Percentiles rank a stretch among this genome's conserved stretches.
phyloP scores from a whole-genome alignment of 371 early-diverging fungal species.

The Apophysomyces variabilis region DNA sequence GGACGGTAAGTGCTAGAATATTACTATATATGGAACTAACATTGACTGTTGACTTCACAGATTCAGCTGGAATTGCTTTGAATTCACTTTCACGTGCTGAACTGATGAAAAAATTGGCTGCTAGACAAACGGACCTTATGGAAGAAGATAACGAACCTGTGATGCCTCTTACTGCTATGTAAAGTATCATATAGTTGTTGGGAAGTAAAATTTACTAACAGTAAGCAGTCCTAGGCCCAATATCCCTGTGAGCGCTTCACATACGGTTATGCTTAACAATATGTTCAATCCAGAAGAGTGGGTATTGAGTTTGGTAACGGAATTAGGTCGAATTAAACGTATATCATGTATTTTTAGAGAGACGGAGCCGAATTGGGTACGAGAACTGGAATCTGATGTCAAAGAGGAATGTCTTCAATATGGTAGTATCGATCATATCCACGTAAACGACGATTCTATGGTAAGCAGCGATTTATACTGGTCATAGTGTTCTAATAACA shows the following conservation, averaged over 20 bases:
- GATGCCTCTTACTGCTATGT: slow-evolving; percentile 3
- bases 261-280: slow-evolving; percentile 81
- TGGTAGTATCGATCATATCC: slow-evolving; percentile 79
- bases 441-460: slow-evolving; percentile 70
- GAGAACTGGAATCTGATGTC: slow-evolving; percentile 88
- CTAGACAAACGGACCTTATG: slow-evolving; percentile 40
- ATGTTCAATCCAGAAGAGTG: slow-evolving; percentile 94
- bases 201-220: slow-evolving; percentile 12
- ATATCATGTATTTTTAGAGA: slow-evolving; percentile 56
- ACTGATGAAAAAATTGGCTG: slow-evolving; percentile 86
- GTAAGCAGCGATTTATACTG: slow-evolving; percentile 38
- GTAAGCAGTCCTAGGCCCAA: slow-evolving; percentile 41
- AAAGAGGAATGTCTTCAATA: slow-evolving; percentile 81
- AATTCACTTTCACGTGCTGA: slow-evolving; percentile 81
- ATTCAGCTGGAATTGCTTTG: slow-evolving; percentile 71
- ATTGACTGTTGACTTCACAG: slow-evolving; percentile 27
- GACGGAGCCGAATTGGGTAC: slow-evolving; percentile 86
- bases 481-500: neutral
- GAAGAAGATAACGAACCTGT: slow-evolving; percentile 17
- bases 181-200: neutral
- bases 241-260: slow-evolving; percentile 51
- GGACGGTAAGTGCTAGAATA: slow-evolving; percentile 37
- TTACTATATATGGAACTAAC: neutral
- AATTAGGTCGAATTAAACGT: too few species aligned
- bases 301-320: slow-evolving; percentile 24